These are phyloP conservation scores for Neonectria hederae DNA, from an alignment of 2,329 filamentous ascomycete species.

Conservation along the genomic window DNA sequence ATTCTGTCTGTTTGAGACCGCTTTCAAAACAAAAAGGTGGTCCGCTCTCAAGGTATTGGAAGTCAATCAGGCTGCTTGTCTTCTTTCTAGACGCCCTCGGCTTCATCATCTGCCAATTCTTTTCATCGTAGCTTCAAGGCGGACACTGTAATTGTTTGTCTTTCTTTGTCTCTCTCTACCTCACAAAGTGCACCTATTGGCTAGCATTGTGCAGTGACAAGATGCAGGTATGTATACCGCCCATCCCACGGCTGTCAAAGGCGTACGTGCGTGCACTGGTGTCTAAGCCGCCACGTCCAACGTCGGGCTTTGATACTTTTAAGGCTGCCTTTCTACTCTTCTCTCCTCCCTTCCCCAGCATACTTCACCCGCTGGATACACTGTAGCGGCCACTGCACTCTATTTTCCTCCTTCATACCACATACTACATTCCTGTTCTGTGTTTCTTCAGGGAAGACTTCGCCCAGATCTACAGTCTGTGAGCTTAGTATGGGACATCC, in stretches of 20 bases:
- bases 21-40: neutral
- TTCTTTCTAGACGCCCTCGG: neutral
- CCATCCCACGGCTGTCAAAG: neutral
- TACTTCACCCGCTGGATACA: neutral
- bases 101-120: neutral
- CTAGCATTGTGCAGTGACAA: neutral
- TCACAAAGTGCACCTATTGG: neutral
- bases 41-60: neutral
- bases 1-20: too few relatives aligned
- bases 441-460: neutral
- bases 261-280: constrained; percentile 3
- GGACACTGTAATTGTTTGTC: neutral
- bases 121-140: neutral
- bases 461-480: neutral
- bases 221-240: constrained; percentile 17
- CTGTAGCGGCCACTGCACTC: neutral
- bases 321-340: neutral
- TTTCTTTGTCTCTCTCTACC: neutral
- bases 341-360: neutral
- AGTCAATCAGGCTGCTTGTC: neutral
- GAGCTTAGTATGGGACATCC: neutral
- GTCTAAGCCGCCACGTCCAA: constrained; percentile 20
- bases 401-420: neutral
- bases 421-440: neutral
- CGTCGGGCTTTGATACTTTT: neutral